A percentile compares a stretch with the other conserved stretches of the same genome.
These are phyloP conservation scores for Ligustrum vulgare DNA, from an alignment of 257 asterid genomes.

Conservation along the genomic window DNA sequence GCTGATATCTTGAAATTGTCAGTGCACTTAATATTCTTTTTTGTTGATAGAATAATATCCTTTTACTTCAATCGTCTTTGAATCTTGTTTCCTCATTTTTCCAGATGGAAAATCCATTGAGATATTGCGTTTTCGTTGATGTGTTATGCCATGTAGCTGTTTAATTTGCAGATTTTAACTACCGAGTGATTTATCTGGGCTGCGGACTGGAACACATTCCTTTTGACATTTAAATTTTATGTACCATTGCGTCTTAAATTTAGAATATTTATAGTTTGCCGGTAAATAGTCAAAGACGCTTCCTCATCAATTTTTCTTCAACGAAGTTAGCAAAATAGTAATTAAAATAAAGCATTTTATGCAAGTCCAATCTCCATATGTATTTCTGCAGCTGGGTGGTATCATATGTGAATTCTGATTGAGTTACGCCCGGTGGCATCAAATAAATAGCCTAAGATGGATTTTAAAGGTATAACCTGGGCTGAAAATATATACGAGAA, in stretches of 20 bases:
- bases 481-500: constrained; percentile 68
- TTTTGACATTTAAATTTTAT: not conserved
- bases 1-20: not conserved
- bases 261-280: no score
- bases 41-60: not conserved
- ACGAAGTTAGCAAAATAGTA: not conserved
- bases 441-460: constrained; percentile 41
- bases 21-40: not conserved
- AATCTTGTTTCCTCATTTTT: not conserved
- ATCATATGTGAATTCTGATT: constrained; percentile 4
- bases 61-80: not conserved
- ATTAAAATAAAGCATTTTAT: not conserved
- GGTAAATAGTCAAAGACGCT: not conserved
- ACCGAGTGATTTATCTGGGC: not conserved
- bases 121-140: not conserved
- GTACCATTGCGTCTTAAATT: not conserved
- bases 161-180: not conserved
- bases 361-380: not conserved
- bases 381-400: constrained; percentile 27
- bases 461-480: constrained; percentile 72
- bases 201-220: not conserved
- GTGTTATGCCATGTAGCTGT: not conserved
- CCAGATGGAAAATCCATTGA: not conserved
- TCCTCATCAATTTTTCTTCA: not conserved
- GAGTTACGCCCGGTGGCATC: constrained; percentile 11